Conservation (phyloP, 495 filamentous ascomycete genomes). For the Talaromyces wortmannii region DNA sequence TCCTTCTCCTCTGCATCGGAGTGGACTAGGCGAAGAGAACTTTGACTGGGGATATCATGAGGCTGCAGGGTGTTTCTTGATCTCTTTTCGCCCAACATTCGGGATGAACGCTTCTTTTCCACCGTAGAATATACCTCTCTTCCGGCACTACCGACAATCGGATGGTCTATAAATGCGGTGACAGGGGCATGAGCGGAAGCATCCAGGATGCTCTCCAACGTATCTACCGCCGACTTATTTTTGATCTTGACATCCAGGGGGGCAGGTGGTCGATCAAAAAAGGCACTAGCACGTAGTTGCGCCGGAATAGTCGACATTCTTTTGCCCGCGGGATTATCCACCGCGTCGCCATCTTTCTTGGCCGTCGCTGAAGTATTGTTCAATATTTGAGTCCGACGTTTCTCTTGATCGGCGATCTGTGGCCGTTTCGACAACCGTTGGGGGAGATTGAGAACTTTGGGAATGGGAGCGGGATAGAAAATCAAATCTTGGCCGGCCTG, state of each 20-base stretch:
- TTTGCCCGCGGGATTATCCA: constrained; percentile 15
- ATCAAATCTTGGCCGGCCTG: constrained; percentile 70
- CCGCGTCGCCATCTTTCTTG: constrained; percentile 11
- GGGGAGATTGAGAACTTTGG: constrained; percentile 86
- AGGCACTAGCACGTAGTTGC: constrained; percentile 83
- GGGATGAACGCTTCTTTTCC: constrained; percentile 20
- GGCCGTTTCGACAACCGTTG: constrained; percentile 76
- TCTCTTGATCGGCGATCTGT: constrained; percentile 51
- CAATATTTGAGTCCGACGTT: constrained; percentile 60
- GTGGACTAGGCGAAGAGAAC: neutral
- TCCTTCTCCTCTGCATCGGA: neutral
- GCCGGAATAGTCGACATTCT: constrained; percentile 58
- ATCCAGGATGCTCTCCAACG: constrained; percentile 87
- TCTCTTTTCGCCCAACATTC: constrained; percentile 11
- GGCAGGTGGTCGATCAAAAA: constrained; percentile 68
- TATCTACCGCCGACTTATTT: constrained; percentile 75
- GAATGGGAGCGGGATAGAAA: constrained; percentile 92
- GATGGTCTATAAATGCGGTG: constrained; percentile 89
- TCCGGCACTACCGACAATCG: constrained; percentile 67
- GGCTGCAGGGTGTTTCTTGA: constrained; percentile 17
- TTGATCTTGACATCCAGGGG: constrained; percentile 62
- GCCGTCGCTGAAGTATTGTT: constrained; percentile 11
- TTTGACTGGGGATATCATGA: constrained; percentile 1
- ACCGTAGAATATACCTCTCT: constrained; percentile 54
- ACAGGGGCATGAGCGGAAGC: constrained; percentile 93